Percentiles rank a stretch among this genome's conserved stretches.
Evolutionary conservation across 2,329 filamentous ascomycete species (phyloP).

Genomic region (Xylaria sp.): DNA sequence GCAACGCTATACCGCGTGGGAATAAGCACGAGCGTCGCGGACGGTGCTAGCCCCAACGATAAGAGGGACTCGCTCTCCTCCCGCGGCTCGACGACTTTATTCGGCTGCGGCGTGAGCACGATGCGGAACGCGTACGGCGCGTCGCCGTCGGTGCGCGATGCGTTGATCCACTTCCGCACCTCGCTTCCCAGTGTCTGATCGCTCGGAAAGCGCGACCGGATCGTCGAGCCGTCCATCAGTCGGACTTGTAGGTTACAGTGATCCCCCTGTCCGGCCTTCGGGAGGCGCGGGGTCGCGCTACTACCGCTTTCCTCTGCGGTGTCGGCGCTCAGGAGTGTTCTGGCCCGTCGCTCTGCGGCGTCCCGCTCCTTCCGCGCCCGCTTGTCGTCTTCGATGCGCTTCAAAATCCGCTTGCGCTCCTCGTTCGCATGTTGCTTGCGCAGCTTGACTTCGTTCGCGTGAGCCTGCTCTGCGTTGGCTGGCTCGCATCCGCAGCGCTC

Average conservation of each 20-base stretch:
- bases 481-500: constrained; percentile 45
- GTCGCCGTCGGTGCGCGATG: constrained; percentile 64
- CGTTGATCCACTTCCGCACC: constrained; percentile 82
- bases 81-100: constrained; percentile 74
- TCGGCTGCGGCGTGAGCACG: constrained; percentile 81
- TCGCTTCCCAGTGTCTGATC: constrained; percentile 69
- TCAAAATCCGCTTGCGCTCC: constrained; percentile 76
- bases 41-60: constrained; percentile 79
- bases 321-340: constrained; percentile 41
- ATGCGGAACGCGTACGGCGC: constrained; percentile 85
- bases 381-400: constrained; percentile 81
- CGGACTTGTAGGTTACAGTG: constrained; percentile 77
- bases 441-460: constrained; percentile 60
- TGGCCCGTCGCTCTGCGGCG: constrained; percentile 57
- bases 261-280: constrained; percentile 37
- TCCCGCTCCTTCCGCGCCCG: constrained; percentile 69
- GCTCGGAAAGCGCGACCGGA: constrained; percentile 77
- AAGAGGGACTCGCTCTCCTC: constrained; percentile 77
- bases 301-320: constrained; percentile 29
- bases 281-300: neutral
- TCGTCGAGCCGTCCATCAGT: constrained; percentile 83
- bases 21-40: constrained; percentile 83
- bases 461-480: constrained; percentile 43
- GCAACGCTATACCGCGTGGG: constrained; percentile 65
- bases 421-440: constrained; percentile 72